Evolutionary conservation across 2,329 filamentous ascomycete species (phyloP), one percentile per base, ranked within the genome.

Genomic region (Trichophyton simii): DNA sequence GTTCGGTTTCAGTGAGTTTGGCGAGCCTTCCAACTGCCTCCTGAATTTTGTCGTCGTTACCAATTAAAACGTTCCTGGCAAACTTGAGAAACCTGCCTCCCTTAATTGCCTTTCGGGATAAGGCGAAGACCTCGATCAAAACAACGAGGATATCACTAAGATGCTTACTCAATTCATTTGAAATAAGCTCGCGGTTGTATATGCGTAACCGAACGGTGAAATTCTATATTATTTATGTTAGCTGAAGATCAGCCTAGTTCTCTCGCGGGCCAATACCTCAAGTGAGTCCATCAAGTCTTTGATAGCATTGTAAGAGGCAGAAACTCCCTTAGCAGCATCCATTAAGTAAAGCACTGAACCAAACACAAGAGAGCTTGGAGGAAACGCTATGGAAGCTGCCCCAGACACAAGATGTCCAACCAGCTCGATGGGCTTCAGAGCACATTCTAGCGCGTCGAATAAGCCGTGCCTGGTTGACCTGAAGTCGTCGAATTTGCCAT

Each of bases 121-220:
- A 65, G 7, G 79, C 72, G 34, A 80, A 72, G 3, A 79, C 75
- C 61, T 79, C 73, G 41, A 80, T 76, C 0, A 80, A 62, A 0
- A 76, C 72, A 0, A 74, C 74, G 1, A 80, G 69, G 5, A 80
- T 77, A 1, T 71, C 68, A 13, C 73, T 72, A 2, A 79, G 68
- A 60, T 79, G 78, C 15, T 71, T 66, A 11, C 72, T 68, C 2
- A 79, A 67, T 20, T 75, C 69, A 0, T 63, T 52, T 0, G 76
- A 77, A 63, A 79, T 70, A 11, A 69, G 61, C 25, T 75, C 68
- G 20, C 72, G 70, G 6, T 75, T 66, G 50, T 79, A 79, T 20
- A 78, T 72, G 15, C 72, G 71, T 5, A 79, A 64, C 15, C 77
- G 71, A 6, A 70, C 67, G 3, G 76, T 79, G 46, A 79, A 78